Evolutionary conservation across 2,329 filamentous ascomycete genomes (phyloP), one percentile per base, ranked within the genome.

Genomic region (Pseudogymnoascus sp.): DNA sequence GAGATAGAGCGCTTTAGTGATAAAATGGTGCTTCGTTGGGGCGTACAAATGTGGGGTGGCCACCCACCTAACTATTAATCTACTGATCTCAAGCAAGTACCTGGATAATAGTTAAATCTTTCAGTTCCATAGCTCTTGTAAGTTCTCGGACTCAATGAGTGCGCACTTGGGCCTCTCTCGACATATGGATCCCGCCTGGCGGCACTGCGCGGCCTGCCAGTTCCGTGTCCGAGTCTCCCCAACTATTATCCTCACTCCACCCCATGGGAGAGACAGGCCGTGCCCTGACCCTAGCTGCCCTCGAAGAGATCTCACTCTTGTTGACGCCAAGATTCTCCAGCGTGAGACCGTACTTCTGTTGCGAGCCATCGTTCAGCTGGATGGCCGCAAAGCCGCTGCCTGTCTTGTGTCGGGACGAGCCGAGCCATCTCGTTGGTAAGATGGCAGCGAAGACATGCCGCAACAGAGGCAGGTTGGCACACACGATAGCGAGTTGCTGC

Each of bases 401-500:
- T 16, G 14, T 40, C n/a, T 40, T 40, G n/a, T 40, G 6, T 8
- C 37, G n/a, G 37, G 37, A 16, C 37, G 37, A 40, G n/a, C 37
- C n/a, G n/a, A 40, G 37, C 37, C n/a, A 16, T 40, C 2, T 16
- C 7, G 37, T 41, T 16, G 63, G 65, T 10, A 60, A 38, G 37
- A 35, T 37, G 6, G 50, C 28, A 24, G 53, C 38, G n/a, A 63
- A 53, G 38, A 61, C 61, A 4, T 46, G 60, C 7, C 61, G 61
- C 7, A 63, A 46, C 61, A 74, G 73, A 4, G 74, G 74, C 10
- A 76, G 69, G 61, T 71, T 76, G 26, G 71, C 72, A 62, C 72
- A 75, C 33, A 75, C 68, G 35, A 76, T 74, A 26, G 70, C 72
- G 19, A 70, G 70, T 65, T 75, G 75, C 65, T 72, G 68, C 65